Evolutionary conservation across 1,284 basidiomycete genomes (phyloP).

Genomic region (Cryptococcus jaspeensis): DNA sequence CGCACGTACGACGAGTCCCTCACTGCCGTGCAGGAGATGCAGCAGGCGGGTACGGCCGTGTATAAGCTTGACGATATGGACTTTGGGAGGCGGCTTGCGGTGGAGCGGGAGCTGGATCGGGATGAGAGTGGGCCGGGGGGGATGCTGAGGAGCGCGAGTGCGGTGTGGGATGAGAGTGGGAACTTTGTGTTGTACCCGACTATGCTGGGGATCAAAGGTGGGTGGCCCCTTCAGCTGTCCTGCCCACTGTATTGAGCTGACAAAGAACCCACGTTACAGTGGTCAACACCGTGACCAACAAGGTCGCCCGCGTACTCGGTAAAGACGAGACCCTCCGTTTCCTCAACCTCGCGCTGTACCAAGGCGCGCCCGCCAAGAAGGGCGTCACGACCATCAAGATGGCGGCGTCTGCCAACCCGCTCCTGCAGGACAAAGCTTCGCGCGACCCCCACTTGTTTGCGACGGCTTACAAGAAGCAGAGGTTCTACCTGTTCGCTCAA

Average conservation of each 20-base stretch:
- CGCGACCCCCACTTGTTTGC: slow-evolving; percentile 91
- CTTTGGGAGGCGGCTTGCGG: slow-evolving; percentile 90
- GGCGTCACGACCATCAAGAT: slow-evolving; percentile 82
- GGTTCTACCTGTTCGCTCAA: slow-evolving; percentile 97
- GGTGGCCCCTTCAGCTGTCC: slow-evolving; percentile 19
- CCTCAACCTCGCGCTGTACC: slow-evolving; percentile 84
- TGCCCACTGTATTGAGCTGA: not conserved
- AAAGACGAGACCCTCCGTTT: slow-evolving; percentile 94
- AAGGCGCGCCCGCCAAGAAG: slow-evolving; percentile 88
- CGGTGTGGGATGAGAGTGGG: slow-evolving; percentile 95
- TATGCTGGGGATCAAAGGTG: slow-evolving; percentile 91
- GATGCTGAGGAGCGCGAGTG: slow-evolving; percentile 68
- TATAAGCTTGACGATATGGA: slow-evolving; percentile 98
- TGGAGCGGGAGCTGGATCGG: slow-evolving; percentile 82
- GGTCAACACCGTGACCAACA: slow-evolving; percentile 90
- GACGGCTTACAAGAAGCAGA: slow-evolving; percentile 85
- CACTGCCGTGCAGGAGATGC: slow-evolving; percentile 91
- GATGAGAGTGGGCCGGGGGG: slow-evolving; percentile 45
- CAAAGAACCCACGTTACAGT: no score
- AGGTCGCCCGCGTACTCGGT: slow-evolving; percentile 83
- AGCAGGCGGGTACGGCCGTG: slow-evolving; percentile 85
- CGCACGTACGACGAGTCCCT: slow-evolving; percentile 95
- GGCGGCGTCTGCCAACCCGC: slow-evolving; percentile 92
- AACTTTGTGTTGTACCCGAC: slow-evolving; percentile 92
- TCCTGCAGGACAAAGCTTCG: slow-evolving; percentile 75